Percentiles rank a stretch among this genome's conserved stretches.
Conservation (phyloP, 1,139 yeast species). For the Lodderomyces parapsilosis region DNA sequence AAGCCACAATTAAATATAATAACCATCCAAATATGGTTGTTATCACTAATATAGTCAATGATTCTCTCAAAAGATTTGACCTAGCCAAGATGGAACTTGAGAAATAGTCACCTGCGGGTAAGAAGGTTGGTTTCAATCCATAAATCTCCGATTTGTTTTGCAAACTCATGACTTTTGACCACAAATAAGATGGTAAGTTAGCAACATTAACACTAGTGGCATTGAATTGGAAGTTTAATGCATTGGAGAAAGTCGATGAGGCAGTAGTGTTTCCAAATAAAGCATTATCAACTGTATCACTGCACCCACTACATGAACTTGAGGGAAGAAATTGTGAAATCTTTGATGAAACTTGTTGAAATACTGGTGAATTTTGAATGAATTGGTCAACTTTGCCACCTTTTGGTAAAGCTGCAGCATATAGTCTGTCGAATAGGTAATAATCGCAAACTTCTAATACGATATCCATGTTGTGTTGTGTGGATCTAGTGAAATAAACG, state of each 20-base stretch:
- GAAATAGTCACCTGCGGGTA: conserved; percentile 52
- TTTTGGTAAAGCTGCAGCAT: conserved; percentile 51
- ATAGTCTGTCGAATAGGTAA: conserved; percentile 66
- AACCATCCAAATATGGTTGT: conserved; percentile 84
- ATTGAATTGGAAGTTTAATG: conserved; percentile 3
- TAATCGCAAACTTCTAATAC: conserved; percentile 79
- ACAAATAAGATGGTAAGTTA: conserved; percentile 10
- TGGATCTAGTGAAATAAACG: not conserved
- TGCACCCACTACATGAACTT: not conserved
- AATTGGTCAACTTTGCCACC: conserved; percentile 24
- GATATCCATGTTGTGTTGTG: conserved; percentile 64
- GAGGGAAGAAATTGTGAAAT: conserved; percentile 1
- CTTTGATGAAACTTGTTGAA: conserved; percentile 7
- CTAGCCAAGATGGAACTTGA: conserved; percentile 66
- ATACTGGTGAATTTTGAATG: conserved; percentile 9
- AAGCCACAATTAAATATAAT: conserved; percentile 74
- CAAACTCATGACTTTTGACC: conserved; percentile 20
- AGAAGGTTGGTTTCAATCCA: conserved; percentile 33
- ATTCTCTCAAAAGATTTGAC: conserved; percentile 70
- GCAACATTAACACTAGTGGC: conserved; percentile 14
- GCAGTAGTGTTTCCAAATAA: not conserved
- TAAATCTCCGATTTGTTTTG: conserved; percentile 39
- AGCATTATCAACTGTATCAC: conserved; percentile 1
- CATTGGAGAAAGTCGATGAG: not conserved
- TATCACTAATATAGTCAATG: conserved; percentile 62